Conservation (phyloP, 306 rosid species). For the Cyamopsis tetragonoloba region DNA sequence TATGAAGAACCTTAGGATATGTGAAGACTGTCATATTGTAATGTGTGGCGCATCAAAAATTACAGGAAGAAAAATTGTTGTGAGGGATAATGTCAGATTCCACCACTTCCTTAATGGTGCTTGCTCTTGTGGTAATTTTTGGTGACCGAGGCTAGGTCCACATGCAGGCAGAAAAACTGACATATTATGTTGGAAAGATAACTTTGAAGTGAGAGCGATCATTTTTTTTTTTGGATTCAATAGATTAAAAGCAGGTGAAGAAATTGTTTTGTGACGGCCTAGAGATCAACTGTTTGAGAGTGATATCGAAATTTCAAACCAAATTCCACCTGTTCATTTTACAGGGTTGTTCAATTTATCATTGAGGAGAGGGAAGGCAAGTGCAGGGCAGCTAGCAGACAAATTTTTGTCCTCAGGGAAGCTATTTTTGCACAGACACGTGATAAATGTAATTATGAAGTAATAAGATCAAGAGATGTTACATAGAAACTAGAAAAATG, state of each 20-base stretch:
- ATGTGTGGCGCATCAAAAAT: conserved; percentile 66
- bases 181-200: not conserved
- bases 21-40: conserved; percentile 72
- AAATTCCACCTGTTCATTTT: not conserved
- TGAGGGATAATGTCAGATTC: conserved; percentile 74
- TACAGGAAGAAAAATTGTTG: conserved; percentile 62
- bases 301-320: conserved; percentile 5
- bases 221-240: not conserved
- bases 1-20: conserved; percentile 83
- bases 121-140: conserved; percentile 73
- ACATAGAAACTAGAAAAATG: not conserved
- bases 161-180: not conserved
- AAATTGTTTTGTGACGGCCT: not conserved
- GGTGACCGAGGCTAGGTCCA: conserved; percentile 45
- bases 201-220: not conserved
- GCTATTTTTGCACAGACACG: not conserved
- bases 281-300: not conserved
- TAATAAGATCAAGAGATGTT: not conserved
- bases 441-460: not conserved
- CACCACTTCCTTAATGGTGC: conserved; percentile 68
- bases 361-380: not conserved
- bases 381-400: not conserved
- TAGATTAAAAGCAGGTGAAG: not conserved
- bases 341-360: conserved; percentile 1
- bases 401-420: not conserved